phyloP scores from a whole-genome alignment of 225 moss, liverwort and hornwort species.

The Bryoerythrophyllum caledonicum region DNA sequence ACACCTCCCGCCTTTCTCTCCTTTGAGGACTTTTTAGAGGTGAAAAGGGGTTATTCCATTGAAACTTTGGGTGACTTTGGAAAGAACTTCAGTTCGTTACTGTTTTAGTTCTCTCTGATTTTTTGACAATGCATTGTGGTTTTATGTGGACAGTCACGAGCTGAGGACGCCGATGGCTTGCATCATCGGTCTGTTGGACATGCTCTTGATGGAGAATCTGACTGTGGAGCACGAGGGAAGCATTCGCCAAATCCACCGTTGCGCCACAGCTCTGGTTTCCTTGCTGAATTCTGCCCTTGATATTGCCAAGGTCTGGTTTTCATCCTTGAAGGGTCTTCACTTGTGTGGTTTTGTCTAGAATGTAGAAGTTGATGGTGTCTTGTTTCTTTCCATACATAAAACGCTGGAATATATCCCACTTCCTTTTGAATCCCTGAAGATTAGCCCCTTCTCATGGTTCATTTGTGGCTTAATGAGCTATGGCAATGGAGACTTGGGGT shows the following conservation, averaged over 20 bases:
- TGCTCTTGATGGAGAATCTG: conserved; percentile 74
- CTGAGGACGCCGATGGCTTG: conserved; percentile 89
- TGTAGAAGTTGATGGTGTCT: conserved; percentile 1
- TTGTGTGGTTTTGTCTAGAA: background rate
- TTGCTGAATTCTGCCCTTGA: conserved; percentile 87
- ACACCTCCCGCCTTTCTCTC: no score
- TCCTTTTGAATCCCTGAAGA: no score
- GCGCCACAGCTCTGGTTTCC: conserved; percentile 74
- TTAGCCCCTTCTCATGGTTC: no score
- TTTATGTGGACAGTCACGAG: conserved; percentile 60
- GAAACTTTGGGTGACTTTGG: no score
- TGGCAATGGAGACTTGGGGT: background rate
- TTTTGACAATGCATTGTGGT: conserved; percentile 21
- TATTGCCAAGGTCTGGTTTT: conserved; percentile 65
- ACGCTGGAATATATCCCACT: no score
- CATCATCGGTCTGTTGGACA: conserved; percentile 85
- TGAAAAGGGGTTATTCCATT: no score
- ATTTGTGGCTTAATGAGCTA: no score
- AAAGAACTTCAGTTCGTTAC: background rate
- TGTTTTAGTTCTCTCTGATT: background rate
- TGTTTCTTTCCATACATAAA: background rate
- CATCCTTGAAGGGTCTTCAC: background rate
- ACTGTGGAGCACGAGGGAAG: conserved; percentile 74
- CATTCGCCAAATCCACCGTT: conserved; percentile 83
- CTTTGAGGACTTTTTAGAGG: no score